Evolutionary conservation across 768 basidiomycete species (phyloP).

Genomic region (Suillus hirtellus): DNA sequence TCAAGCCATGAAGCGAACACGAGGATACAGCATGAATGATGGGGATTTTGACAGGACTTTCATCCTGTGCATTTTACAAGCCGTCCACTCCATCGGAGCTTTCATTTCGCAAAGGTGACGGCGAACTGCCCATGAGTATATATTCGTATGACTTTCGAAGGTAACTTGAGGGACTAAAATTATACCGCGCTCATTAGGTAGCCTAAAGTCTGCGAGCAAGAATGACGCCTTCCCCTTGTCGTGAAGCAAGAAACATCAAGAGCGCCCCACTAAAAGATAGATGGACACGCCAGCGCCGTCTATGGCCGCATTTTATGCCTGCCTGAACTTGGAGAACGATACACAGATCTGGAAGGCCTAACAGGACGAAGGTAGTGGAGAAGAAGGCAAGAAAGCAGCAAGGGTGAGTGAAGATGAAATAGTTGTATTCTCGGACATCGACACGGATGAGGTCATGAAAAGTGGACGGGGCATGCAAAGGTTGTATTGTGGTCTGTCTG

Average conservation of each 20-base stretch:
- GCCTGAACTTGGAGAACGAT: neutral
- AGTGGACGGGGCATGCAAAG: neutral
- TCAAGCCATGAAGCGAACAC: neutral
- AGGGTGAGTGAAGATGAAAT: neutral
- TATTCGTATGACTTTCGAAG: neutral
- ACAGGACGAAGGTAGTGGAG: neutral
- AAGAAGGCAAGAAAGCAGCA: neutral
- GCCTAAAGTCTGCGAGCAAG: neutral
- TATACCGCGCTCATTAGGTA: neutral
- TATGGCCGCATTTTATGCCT: neutral
- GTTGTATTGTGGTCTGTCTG: neutral
- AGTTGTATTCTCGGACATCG: neutral
- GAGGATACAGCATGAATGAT: neutral
- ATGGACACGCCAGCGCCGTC: neutral
- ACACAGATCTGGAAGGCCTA: neutral
- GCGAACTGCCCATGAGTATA: neutral
- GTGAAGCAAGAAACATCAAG: neutral
- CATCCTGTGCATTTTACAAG: neutral
- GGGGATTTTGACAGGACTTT: neutral
- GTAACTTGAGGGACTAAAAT: neutral
- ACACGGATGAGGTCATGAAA: neutral
- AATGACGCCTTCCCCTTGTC: neutral
- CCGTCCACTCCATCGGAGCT: neutral
- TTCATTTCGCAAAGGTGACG: neutral
- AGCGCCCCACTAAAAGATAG: neutral